Evolutionary conservation across 257 asterid genomes (phyloP), one percentile per base, ranked within the genome.

Genomic region (Dorcoceras hygrometricum): DNA sequence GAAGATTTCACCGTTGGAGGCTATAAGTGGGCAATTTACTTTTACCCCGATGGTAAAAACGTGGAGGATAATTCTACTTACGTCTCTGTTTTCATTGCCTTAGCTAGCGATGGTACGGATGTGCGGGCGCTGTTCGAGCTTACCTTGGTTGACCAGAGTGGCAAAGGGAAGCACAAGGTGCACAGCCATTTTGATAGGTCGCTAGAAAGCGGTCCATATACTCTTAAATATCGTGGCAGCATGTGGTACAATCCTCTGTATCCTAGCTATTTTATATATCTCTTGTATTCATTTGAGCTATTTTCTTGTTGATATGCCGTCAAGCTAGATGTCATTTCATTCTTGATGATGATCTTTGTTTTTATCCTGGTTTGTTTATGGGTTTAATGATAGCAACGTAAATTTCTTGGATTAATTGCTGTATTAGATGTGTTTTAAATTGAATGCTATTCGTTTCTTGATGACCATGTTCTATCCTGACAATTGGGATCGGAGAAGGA

Each of bases 141-240:
- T 75, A 89, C 93, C 31, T 78, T 85, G 28, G 78, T 90, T 67
- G 97, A 90, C 75, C 97, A 90, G 81, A 90, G 96, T 69, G 97
- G 97, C 70, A 88, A 84, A 67, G 97, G 82, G 77, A 90, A 90
- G 68, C 89, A 90, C 75, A 88, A 88, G 73, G 89, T 90, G 72
- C 97, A 90, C 73, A 86, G 95, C 80, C 97, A 90, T 80, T 90
- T 90, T 62, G 95, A 88, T 81, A 81, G 97, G 66, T 83, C 95
- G 43, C 88, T 86, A 12, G 96, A 88, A 80, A 87, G 91, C 39
- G 97, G 97, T 8, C 95, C 96, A 1, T 87, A 85, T 31, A 89
- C 96, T 6, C 85, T 89, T 39, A 89, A 80, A 65, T 87, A 83
- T 62, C 83, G 93, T 2, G 96, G 96, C 69, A 81, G 89, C 78